Evolutionary conservation across 2,329 filamentous ascomycete species (phyloP), one percentile per base, ranked within the genome.

Genomic region (Monosporascus sp.): DNA sequence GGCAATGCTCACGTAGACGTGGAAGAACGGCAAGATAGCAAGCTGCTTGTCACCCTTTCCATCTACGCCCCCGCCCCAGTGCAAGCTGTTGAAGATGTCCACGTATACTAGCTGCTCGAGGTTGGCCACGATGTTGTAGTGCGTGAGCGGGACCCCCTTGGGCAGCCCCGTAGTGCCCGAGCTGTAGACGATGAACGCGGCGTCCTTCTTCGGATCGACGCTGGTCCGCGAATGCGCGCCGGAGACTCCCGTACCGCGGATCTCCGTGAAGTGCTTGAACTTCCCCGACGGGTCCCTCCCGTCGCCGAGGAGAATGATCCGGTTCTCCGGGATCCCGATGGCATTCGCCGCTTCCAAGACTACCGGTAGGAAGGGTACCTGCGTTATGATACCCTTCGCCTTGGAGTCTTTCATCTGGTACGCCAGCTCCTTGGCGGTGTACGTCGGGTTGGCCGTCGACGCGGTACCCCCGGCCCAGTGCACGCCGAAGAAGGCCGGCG

Each of bases 81-180:
- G 81, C 20, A 72, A 74, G 51, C 89, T 68, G 44, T 83, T 76
- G 0, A 72, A 74, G 1, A 72, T 74, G 53, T 91, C 86, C 5
- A 78, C 72, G 26, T 71, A 65, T 1, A 69, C 68, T 28, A 78
- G 65, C 70, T 89, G 86, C 31, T 81, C 60, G 7, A 85, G 67
- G 68, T 96, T 96, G 55, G 89, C 75, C 11, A 95, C 81, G 55
- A 96, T 85, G 68, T 97, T 97, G 59, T 74, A 70, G 70, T 97
- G 93, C 7, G 84, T 88, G 35, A 97, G 77, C 81, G 90, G 88
- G 15, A 97, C 93, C 17, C 92, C 93, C 71, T 97, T 97, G 0
- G 93, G 92, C 49, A 91, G 74, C 2, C 93, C 93, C 0, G 93
- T 97, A 0, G 93, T 97, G 7, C 93, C 93, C 7, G 87, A 92